phyloP scores from a whole-genome alignment of 768 basidiomycete species.

The Melanogaster broomeanus region DNA sequence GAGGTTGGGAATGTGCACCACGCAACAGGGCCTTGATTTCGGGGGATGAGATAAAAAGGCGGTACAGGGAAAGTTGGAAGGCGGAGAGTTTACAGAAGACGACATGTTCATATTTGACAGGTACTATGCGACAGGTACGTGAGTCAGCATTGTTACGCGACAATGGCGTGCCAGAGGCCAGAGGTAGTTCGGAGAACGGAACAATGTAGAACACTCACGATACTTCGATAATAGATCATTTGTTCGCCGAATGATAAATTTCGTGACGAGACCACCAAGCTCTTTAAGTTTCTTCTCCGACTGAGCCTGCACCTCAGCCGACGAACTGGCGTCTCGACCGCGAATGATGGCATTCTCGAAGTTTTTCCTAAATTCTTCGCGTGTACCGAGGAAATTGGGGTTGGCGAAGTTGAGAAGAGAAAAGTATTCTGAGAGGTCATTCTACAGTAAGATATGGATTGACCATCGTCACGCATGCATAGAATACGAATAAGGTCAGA shows the following conservation, averaged over 20 bases:
- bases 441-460: slow-evolving; percentile 44
- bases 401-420: slow-evolving; percentile 93
- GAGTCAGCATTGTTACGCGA: neutral
- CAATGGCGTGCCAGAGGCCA: neutral
- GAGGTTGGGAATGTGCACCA: slow-evolving; percentile 87
- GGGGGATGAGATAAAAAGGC: slow-evolving; percentile 88
- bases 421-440: slow-evolving; percentile 93
- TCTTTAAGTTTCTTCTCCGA: slow-evolving; percentile 92
- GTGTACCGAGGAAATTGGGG: slow-evolving; percentile 84
- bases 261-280: slow-evolving; percentile 81
- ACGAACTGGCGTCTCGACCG: slow-evolving; percentile 87
- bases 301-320: slow-evolving; percentile 71
- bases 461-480: slow-evolving; percentile 4
- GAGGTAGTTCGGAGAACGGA: neutral
- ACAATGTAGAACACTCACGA: slow-evolving; percentile 48
- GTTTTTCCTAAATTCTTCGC: slow-evolving; percentile 92
- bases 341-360: slow-evolving; percentile 91
- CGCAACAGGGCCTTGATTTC: slow-evolving; percentile 90
- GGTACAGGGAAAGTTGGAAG: slow-evolving; percentile 84
- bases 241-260: slow-evolving; percentile 93
- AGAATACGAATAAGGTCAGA: neutral
- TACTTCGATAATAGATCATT: slow-evolving; percentile 96
- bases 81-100: slow-evolving; percentile 88
- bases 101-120: slow-evolving; percentile 98
- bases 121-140: slow-evolving; percentile 57